Evolutionary conservation across 768 basidiomycete genomes (phyloP), one percentile per base, ranked within the genome.

Genomic region (Tulasnella sp.): DNA sequence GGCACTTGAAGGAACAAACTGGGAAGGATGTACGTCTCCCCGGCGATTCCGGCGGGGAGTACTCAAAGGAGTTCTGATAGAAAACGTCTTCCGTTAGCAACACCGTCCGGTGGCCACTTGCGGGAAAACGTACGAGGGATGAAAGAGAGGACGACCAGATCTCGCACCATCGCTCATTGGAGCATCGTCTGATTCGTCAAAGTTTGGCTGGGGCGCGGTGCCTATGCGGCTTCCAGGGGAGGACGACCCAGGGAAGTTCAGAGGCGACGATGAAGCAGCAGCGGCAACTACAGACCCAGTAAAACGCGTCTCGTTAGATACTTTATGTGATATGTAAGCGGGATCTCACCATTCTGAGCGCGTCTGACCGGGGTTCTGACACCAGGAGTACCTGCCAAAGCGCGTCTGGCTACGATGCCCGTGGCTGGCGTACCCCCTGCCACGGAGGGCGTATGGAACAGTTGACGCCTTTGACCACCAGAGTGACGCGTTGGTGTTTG

Each of bases 21-120:
- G 88, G 84, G 93, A 91, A 7, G 95, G 95, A 81, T 96, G 94
- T 49, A 97, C 96, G 80, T 97, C 96, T 3, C 96, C 95, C 42
- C 96, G 89, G 40, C 90, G 87, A 79, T 91, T 91, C 81, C 87
- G 89, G 17, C 89, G 83, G 29, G 89, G 93, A 0, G 93, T 92
- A 79, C 82, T 82, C 83, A 67, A 83, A 80, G 34, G 82, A 80
- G 78, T 40, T 38, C 81, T 78, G 67, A 19, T 15, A 14, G 17
- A 29, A 42, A 19, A 40, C n/a, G 64, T 3, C 25, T 7, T 77
- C n/a, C 40, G 42, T 74, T 31, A 17, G 42, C 25, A 25, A 76
- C 34, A 40, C 15, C 36, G 19, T 76, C 36, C 25, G 36, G 2
- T n/a, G 31, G 34, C 49, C 29, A 2, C 22, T 11, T 12, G 7